Percentiles rank a stretch among this genome's conserved stretches.
These are phyloP conservation scores for Cyathus striatus DNA, from an alignment of 768 basidiomycete species.

Conservation along the genomic window DNA sequence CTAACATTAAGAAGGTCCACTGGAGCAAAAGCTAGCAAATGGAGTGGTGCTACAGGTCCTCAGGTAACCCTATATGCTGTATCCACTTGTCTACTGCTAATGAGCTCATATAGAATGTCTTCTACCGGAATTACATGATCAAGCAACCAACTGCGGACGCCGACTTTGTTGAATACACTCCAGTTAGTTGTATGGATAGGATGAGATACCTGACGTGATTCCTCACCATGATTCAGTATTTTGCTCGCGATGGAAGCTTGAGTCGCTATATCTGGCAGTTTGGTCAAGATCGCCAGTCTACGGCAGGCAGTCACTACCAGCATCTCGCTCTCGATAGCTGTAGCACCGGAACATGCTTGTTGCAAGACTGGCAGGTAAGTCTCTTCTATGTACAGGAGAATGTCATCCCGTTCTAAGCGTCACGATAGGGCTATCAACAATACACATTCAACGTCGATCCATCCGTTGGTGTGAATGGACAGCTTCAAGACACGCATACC, in stretches of 20 bases:
- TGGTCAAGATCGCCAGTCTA: neutral
- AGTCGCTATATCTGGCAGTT: neutral
- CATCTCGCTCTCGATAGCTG: neutral
- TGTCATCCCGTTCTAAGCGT: neutral
- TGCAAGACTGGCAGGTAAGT: neutral
- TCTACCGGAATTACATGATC: slow-evolving; percentile 9
- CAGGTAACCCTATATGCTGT: too few species aligned
- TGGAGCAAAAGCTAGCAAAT: slow-evolving; percentile 9
- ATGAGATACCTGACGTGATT: neutral
- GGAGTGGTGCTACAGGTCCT: slow-evolving; percentile 7
- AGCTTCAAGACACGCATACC: neutral
- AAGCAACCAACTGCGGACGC: neutral
- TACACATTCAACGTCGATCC: neutral
- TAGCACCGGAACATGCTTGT: neutral
- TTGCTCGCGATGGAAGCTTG: neutral
- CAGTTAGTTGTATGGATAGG: neutral
- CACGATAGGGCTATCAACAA: neutral
- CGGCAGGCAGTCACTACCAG: neutral
- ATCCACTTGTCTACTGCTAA: too few species aligned
- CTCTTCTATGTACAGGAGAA: neutral
- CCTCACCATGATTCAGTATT: neutral
- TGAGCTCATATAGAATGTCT: slow-evolving; percentile 4
- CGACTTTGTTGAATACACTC: slow-evolving; percentile 3
- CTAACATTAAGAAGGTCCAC: slow-evolving; percentile 5
- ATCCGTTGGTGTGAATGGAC: neutral